Conservation (phyloP, 306 rosid species). For the Corylus avellana region DNA sequence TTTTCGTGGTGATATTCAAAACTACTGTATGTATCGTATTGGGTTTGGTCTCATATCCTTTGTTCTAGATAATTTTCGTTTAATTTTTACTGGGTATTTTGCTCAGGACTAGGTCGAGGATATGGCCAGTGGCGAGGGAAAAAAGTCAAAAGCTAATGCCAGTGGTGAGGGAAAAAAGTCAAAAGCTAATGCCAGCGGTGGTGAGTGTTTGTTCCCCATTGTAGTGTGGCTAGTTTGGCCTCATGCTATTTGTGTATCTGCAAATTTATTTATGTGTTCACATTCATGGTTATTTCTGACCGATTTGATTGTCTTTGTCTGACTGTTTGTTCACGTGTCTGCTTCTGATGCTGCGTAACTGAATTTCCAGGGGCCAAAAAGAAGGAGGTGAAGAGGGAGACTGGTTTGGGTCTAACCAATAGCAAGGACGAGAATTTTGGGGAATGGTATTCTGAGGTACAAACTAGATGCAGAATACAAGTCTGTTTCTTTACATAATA, state of each 20-base stretch:
- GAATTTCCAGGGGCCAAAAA: constrained; percentile 64
- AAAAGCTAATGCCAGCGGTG: too few relatives aligned
- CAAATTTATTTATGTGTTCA: neutral
- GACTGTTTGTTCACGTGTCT: neutral
- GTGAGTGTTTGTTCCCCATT: neutral
- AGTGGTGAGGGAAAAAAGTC: neutral
- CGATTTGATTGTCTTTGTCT: neutral
- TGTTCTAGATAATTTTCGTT: neutral
- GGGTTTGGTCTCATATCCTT: neutral
- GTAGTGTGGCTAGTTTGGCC: neutral
- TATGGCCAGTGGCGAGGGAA: neutral
- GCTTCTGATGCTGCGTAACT: neutral
- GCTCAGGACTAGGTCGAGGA: neutral
- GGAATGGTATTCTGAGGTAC: constrained; percentile 99
- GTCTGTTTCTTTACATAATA: too few relatives aligned
- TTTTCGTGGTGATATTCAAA: neutral
- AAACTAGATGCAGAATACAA: too few relatives aligned
- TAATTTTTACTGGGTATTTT: neutral
- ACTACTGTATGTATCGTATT: neutral
- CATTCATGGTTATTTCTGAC: neutral
- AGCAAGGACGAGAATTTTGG: constrained; percentile 87
- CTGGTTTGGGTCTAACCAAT: constrained; percentile 79
- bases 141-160: neutral
- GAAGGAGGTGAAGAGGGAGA: constrained; percentile 97
- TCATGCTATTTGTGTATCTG: neutral